Base-by-base conservation (phyloP, 805 yeast genomes). In the Isabelozyma rhagii region DNA sequence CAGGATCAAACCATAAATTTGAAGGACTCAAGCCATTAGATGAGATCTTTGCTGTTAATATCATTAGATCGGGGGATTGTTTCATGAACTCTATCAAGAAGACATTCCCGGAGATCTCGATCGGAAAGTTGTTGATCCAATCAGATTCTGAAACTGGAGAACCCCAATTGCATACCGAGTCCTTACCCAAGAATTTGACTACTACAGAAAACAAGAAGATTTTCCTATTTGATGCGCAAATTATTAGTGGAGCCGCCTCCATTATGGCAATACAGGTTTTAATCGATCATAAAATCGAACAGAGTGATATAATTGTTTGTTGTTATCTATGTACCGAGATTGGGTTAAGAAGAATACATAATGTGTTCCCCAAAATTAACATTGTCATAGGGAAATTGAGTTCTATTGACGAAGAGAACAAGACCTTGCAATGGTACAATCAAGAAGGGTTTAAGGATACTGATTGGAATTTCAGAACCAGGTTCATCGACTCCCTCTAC, bases 191-290 rank as follows among this genome's bases (percentile, higher is more conserved):
- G 28, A 46, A 53, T 13, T 17, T 59, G 0, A 59, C 59, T 8
- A 52, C 47, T 4, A 50, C 50, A 0, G 39, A 45, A 1, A 52
- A 60, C 40, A 64, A 71, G 36, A 81, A 79, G 52, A 82, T 89
- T 1, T 67, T 93, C 8, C 67, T 93, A 45, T 81, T 89, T 60
- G 97, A 93, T 62, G 89, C 96, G 0, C 97, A 93, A 63, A 76
- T 90, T 45, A 85, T 89, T 31, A 84, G 96, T 29, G 99, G 98
- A 2, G 96, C 97, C 0, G 96, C 96, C 0, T 85, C 92, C 1
- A 87, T 90, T 41, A 94, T 93, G 98, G 96, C 97, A 0, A 81
- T 89, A 43, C 94, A 90, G 58, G 91, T 93, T 3, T 70, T 93
- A 45, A 57, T 88, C 13, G 98, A 93, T 61, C 96, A 93, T 62